Base-by-base conservation (phyloP, 225 moss, liverwort and hornwort genomes). In the Thuidium tamariscinum region DNA sequence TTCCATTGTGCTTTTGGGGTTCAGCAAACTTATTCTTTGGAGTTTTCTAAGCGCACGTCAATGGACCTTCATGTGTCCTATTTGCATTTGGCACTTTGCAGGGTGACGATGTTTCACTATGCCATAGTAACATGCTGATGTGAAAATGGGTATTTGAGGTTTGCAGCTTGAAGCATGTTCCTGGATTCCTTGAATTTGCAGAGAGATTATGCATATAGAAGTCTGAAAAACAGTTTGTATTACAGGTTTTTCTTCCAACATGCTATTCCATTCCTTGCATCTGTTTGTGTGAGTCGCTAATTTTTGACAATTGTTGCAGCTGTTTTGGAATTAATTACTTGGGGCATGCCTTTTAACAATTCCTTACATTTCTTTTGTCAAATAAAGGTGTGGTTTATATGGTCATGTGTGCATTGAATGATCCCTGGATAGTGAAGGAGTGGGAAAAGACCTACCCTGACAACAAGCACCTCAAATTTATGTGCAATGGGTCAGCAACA, bases 161-260 rank as follows among this genome's bases (percentile, higher is more conserved):
- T 8, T 68, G 85, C 90, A 97, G 92, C 84, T 86, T 97, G 48
- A 95, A 41, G 84, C 90, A 39, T n/a, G n/a, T n/a, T n/a, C n/a
- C n/a, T n/a, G n/a, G n/a, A n/a, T n/a, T n/a, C n/a, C n/a, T n/a
- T n/a, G n/a, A n/a, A n/a, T n/a, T n/a, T n/a, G 94, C 88, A 15
- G 92, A 90, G 95, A 97, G 73, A 89, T 96, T 55, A 92, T 91
- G 74, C 89, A 91, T 57, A 93, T 89, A 85, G 93, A 95, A 51
- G 90, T 96, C 13, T 70, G 88, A 52, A 51, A 74, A 13, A 34
- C 51, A 11, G 21, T 74, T 49, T 34, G 34, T 74, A 3, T 51
- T 11, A 49, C 49, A 51, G 51, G 7, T 51, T 34, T n/a, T 34
- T 21, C 34, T 30, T 21, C 21, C 3, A 51, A 1, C 13, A 3